These are phyloP conservation scores for Nakazawaea anatomiae DNA, from an alignment of 805 yeast species.

Conservation along the genomic window DNA sequence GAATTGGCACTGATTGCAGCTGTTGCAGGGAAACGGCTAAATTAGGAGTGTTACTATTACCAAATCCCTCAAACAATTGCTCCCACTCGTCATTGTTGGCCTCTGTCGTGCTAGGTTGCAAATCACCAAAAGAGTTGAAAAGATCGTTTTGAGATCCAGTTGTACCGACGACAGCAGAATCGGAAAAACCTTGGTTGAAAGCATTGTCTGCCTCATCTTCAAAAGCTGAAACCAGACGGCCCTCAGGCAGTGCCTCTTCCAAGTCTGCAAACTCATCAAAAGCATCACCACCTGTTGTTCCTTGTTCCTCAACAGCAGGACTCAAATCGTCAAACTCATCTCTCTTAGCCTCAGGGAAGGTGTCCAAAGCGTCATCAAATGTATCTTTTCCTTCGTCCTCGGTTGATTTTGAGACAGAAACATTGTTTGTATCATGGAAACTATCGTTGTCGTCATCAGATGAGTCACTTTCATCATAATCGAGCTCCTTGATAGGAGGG, in stretches of 20 bases:
- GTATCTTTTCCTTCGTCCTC: neutral
- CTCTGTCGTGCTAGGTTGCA: constrained; percentile 35
- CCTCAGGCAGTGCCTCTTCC: constrained; percentile 23
- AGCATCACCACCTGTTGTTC: constrained; percentile 6
- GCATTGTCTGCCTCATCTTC: constrained; percentile 26
- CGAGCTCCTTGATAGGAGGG: constrained; percentile 56
- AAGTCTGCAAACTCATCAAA: constrained; percentile 28
- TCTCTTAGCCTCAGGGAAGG: neutral
- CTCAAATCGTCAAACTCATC: constrained; percentile 10
- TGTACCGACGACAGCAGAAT: neutral
- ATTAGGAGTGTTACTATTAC: constrained; percentile 36
- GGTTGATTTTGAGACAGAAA: neutral
- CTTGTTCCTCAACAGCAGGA: constrained; percentile 8
- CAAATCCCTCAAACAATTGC: constrained; percentile 85
- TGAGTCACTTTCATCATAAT: constrained; percentile 46
- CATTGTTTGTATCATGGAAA: constrained; percentile 27
- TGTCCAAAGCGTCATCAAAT: constrained; percentile 11
- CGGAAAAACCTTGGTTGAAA: constrained; percentile 22
- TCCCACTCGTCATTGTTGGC: constrained; percentile 81
- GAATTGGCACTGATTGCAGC: neutral
- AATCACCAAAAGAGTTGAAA: constrained; percentile 29
- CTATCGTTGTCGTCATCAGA: constrained; percentile 35
- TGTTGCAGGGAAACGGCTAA: constrained; percentile 5
- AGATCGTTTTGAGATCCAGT: neutral
- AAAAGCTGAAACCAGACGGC: neutral